Base-by-base conservation (phyloP, 345 rosid species). In the Laguncularia racemosa region DNA sequence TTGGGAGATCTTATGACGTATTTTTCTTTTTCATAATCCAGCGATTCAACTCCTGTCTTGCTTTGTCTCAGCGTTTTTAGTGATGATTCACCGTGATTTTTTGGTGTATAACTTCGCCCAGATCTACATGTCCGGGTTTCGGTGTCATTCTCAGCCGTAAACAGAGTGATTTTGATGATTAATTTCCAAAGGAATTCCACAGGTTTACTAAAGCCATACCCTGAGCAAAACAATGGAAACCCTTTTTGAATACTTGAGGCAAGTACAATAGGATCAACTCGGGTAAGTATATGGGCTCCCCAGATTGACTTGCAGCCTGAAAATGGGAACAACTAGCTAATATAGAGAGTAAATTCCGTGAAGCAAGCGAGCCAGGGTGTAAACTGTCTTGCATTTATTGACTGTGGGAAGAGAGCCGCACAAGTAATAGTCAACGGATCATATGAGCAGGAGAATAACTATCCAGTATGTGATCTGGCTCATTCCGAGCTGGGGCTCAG, bases 361-460 rank as follows among this genome's bases (percentile, higher is more conserved):
- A 70, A 60, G 65, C 64, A 70, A 28, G 59, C 71, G 13, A 59
- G 65, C 18, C 52, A 20, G 18, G 67, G 63, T 21, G 82, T 70
- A 54, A 46, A 64, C 21, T 77, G 76, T 56, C 65, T 73, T 53
- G 78, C 78, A 1, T 57, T 77, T 18, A 23, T 77, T 8, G 48
- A 77, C 44, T 78, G 78, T 23, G 76, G 76, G 52, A 40, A 50
- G 52, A 14, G 14, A 38, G 67, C 78, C 17, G 51, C 20, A 45
- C 55, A 66, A 0, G 67, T 78, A 46, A 66, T 73, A 50, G 68
- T 61, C 58, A 67, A 73, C 23, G 81, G 78, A 11, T 44, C 70
- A 62, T 56, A 70, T 61, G 73, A 76, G 46, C 60, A 73, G 73
- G 81, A 76, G 48, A 61, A 76, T 19, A 67, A 66, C 55, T 67